These are phyloP conservation scores for Bothriochloa decipiens DNA, from an alignment of 176 grass and related monocot species.

Conservation along the genomic window DNA sequence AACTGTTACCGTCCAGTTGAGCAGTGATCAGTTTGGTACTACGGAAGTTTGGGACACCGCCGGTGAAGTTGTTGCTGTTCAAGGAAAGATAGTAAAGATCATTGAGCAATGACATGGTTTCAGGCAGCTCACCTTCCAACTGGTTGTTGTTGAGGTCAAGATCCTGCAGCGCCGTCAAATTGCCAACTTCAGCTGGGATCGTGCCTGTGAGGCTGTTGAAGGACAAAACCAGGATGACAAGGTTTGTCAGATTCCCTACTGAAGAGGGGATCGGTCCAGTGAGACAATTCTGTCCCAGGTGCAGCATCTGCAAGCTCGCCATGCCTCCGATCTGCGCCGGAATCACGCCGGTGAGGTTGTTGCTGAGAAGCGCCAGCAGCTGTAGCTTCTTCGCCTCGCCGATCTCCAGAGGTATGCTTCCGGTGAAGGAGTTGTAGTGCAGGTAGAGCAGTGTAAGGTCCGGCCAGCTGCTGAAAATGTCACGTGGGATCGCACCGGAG, in stretches of 20 bases:
- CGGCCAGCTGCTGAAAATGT: conserved; percentile 25
- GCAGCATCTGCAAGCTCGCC: conserved; percentile 28
- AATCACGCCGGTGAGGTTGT: conserved; percentile 43
- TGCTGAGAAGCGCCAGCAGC: conserved; percentile 18
- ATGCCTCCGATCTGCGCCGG: conserved; percentile 28
- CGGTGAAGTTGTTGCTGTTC: not conserved
- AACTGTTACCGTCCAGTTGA: not conserved
- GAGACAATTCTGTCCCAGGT: conserved; percentile 37
- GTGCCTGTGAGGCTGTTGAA: conserved; percentile 33
- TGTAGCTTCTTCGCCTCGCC: conserved; percentile 19
- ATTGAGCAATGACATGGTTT: conserved; percentile 1
- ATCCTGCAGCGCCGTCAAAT: not conserved
- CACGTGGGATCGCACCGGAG: conserved; percentile 32
- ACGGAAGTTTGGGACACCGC: not conserved
- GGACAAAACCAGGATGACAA: conserved; percentile 14
- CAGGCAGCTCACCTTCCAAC: conserved; percentile 20
- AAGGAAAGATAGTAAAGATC: conserved; percentile 16
- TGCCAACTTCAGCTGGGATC: conserved; percentile 8
- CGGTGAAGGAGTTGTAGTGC: conserved; percentile 45
- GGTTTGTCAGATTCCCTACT: conserved; percentile 2
- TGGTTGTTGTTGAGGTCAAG: conserved; percentile 22
- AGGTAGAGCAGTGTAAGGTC: conserved; percentile 25
- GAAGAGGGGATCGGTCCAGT: conserved; percentile 24
- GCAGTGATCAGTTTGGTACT: not conserved
- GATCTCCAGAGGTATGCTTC: conserved; percentile 27